Base-by-base conservation (phyloP, 441 rosid species). In the Macaranga tanarius region DNA sequence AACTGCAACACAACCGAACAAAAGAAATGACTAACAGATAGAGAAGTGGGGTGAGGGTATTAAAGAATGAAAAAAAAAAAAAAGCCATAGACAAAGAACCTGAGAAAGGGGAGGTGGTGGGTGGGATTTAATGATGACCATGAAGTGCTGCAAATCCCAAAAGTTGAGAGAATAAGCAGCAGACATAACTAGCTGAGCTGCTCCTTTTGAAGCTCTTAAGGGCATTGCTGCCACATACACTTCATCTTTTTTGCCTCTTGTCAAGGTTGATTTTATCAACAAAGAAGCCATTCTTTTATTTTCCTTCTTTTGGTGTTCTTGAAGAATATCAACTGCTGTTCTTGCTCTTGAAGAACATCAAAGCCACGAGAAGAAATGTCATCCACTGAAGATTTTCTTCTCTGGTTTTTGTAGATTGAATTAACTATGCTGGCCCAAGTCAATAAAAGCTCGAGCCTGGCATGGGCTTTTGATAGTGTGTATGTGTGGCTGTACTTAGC, bases 191-290 rank as follows among this genome's bases (percentile, higher is more conserved):
- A 86, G 62, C 77, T 87, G 95, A 15, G 89, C 78, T 4, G 86
- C 85, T 31, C 95, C 93, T 64, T 76, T 82, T 7, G 85, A 48
- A n/a, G 90, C 95, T 79, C 80, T 83, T 2, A 89, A 81, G 9
- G 98, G 86, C 67, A 89, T 81, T 3, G 93, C 75, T 12, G 89
- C 90, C 60, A 87, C 93, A 69, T 83, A 89, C 22, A 89, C 82
- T 42, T 87, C 81, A 67, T 88, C 94, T 72, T 79, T 19, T 11
- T 34, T 78, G 25, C 78, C 72, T 34, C 78, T 73, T 20, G 71
- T 72, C 16, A 55, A 42, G 42, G 75, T 68, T 55, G 79, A 61
- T 55, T 69, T 80, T 34, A 70, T 34, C 6, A 77, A 44, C 40
- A 62, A 55, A 34, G 82, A 55, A 26, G 81, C 77, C 87, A 83